Evolutionary conservation across 805 yeast genomes (phyloP), one percentile per base, ranked within the genome.

Genomic region (Saccharomycopsis fodiens): DNA sequence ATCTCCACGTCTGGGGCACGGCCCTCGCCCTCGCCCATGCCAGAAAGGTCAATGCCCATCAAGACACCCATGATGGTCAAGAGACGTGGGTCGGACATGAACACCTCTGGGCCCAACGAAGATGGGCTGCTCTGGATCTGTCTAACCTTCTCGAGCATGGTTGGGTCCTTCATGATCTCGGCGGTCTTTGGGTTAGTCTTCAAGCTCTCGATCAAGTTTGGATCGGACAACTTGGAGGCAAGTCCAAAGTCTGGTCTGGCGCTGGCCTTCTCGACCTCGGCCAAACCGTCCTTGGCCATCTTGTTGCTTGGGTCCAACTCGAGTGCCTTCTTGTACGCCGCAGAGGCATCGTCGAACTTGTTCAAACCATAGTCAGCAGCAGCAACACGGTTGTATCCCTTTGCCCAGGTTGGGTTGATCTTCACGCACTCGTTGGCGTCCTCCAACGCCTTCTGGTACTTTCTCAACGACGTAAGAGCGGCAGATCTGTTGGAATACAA

Each of bases 341-440:
- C 63, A 55, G 75, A 76, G 39, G 97, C 93, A 19, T 76, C 84
- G 25, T 84, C 88, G 41, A 81, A 73, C 50, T 85, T 75, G 15
- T 87, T 87, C 50, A 84, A 68, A n/a, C 98, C 98, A 57, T 72
- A 82, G 41, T 82, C 78, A 27, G 98, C 98, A 53, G 97, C 89
- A 49, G 86, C 99, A 31, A 84, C 83, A 65, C 99, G 81, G 59
- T 80, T 84, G 70, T 84, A 85, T 40, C 97, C 98, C 66, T 93
- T 93, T 19, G 96, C 88, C 97, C 97, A 93, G 2, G 82, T 54
- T 13, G 88, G 81, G 53, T 85, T 86, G 65, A 88, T 79, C 57
- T 76, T 73, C 44, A 84, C 79, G 66, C 96, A 84, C 59, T 83
- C 77, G 48, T 85, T 66, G 15, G 97, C 98, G 63, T 93, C 98